These are phyloP conservation scores for Cicer chorassanicum DNA, from an alignment of 306 rosid species.

Conservation along the genomic window DNA sequence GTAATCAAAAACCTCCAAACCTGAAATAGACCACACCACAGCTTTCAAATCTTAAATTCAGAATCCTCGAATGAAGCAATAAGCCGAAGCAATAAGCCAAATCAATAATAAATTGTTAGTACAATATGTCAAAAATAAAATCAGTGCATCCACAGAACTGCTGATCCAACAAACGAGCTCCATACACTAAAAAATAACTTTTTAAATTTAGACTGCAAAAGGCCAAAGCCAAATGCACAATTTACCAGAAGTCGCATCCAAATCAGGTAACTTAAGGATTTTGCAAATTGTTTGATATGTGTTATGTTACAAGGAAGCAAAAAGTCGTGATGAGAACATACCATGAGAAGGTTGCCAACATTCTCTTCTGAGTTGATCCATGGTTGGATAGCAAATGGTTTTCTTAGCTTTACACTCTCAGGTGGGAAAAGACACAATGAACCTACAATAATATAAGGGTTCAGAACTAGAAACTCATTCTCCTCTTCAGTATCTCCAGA, in stretches of 20 bases:
- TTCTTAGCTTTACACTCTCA: slow-evolving; percentile 68
- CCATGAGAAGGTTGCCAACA: slow-evolving; percentile 95
- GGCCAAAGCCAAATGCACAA: slow-evolving; percentile 17
- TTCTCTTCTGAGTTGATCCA: slow-evolving; percentile 89
- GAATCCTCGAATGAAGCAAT: slow-evolving; percentile 31
- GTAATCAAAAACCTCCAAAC: slow-evolving; percentile 94
- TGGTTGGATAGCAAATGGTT: slow-evolving; percentile 83
- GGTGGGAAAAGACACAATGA: slow-evolving; percentile 78
- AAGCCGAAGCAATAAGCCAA: slow-evolving; percentile 23
- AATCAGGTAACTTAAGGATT: slow-evolving; percentile 11
- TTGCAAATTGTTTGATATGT: not conserved
- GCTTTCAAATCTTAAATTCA: slow-evolving; percentile 37
- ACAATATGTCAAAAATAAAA: slow-evolving; percentile 15
- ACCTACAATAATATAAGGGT: slow-evolving; percentile 52
- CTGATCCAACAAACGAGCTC: slow-evolving; percentile 29
- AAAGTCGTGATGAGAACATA: slow-evolving; percentile 49
- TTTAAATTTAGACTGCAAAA: slow-evolving; percentile 1
- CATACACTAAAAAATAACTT: slow-evolving; percentile 22
- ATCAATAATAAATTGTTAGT: slow-evolving; percentile 16
- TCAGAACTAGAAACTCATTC: slow-evolving; percentile 40
- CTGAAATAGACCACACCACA: slow-evolving; percentile 58
- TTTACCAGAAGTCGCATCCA: not conserved
- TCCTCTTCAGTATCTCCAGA: not conserved
- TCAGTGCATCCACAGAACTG: slow-evolving; percentile 30
- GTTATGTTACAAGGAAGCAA: slow-evolving; percentile 7